phyloP scores from a whole-genome alignment of 2,329 filamentous ascomycete species.

The Penicillium nordicum region DNA sequence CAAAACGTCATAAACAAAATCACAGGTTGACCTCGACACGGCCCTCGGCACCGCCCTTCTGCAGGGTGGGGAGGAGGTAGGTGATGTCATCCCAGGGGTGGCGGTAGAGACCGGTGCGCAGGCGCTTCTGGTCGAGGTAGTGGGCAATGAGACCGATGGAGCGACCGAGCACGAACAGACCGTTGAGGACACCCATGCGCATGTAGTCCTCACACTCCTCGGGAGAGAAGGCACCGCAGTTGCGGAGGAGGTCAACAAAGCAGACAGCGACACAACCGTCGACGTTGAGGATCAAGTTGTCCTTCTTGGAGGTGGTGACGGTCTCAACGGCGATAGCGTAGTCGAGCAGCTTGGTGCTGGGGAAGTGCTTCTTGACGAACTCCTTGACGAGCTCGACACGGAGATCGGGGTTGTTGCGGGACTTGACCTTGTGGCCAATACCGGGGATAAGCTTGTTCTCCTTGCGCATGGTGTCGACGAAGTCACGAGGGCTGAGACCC shows the following conservation, averaged over 20 bases:
- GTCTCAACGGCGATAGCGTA: constrained; percentile 97
- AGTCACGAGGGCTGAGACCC: constrained; percentile 95
- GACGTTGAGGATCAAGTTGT: constrained; percentile 99
- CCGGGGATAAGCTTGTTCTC: constrained; percentile 99
- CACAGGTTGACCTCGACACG: constrained; percentile 85
- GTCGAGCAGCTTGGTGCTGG: constrained; percentile 95
- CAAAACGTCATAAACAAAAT: constrained; percentile 34
- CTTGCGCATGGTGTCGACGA: constrained; percentile 98
- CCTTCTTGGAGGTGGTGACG: constrained; percentile 99
- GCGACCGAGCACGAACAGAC: constrained; percentile 95
- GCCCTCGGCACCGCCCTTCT: constrained; percentile 71
- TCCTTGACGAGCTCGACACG: constrained; percentile 99
- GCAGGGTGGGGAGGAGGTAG: constrained; percentile 81
- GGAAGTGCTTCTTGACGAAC: constrained; percentile 96
- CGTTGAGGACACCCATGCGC: constrained; percentile 98
- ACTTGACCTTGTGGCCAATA: constrained; percentile 99
- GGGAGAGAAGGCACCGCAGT: constrained; percentile 91
- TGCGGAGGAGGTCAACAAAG: constrained; percentile 96
- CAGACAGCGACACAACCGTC: constrained; percentile 97
- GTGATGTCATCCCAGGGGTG: constrained; percentile 99
- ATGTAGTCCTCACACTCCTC: constrained; percentile 99
- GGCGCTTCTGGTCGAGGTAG: constrained; percentile 99
- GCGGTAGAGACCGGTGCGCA: constrained; percentile 96
- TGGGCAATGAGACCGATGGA: constrained; percentile 99
- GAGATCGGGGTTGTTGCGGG: constrained; percentile 98